These are phyloP conservation scores for Boehmeria nivea DNA, from an alignment of 306 rosid genomes.

Conservation along the genomic window DNA sequence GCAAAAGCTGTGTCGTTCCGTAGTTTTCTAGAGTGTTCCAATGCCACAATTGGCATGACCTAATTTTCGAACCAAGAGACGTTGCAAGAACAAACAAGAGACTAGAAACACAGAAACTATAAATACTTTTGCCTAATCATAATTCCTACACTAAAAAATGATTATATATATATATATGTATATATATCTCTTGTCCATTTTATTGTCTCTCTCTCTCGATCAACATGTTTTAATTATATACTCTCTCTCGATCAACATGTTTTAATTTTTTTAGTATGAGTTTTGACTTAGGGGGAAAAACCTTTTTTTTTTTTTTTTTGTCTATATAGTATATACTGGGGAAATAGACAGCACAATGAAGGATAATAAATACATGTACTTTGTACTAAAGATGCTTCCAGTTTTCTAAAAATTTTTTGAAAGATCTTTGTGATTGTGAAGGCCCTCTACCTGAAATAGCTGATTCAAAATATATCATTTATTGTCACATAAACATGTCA, in stretches of 20 bases:
- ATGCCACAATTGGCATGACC: too few species aligned
- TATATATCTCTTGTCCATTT: too few species aligned
- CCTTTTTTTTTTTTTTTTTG: neutral
- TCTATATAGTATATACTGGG: neutral
- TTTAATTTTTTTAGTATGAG: too few species aligned
- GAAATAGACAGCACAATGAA: constrained; percentile 5
- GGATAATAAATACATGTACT: constrained; percentile 2
- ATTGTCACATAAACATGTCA: neutral
- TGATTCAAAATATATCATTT: neutral
- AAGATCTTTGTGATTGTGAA: neutral
- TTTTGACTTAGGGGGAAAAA: neutral
- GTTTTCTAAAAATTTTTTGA: neutral
- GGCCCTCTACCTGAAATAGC: neutral
- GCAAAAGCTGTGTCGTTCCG: neutral
- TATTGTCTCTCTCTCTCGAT: too few species aligned
- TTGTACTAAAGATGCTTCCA: constrained; percentile 2
- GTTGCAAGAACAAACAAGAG: neutral
- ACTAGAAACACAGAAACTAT: neutral
- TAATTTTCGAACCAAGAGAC: neutral
- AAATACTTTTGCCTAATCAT: neutral
- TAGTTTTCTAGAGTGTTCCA: neutral
- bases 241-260: too few species aligned
- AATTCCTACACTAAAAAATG: too few species aligned
- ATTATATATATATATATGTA: too few species aligned
- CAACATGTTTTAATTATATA: neutral